Evolutionary conservation across 768 basidiomycete genomes (phyloP).

Genomic region (Lactarius hatsudake): DNA sequence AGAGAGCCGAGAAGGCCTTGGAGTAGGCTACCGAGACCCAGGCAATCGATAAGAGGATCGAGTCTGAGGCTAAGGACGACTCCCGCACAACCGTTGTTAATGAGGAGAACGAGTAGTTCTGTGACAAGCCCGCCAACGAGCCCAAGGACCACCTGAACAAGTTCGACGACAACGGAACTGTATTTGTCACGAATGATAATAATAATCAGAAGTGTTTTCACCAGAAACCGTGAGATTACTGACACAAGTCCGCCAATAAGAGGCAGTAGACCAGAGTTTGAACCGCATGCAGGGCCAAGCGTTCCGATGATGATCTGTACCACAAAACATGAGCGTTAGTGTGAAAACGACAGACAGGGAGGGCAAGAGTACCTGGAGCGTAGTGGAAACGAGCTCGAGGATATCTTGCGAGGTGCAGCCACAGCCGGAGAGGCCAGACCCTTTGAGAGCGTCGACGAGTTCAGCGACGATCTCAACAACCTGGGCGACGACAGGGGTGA

Average conservation of each 20-base stretch:
- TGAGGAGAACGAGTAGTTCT: constrained; percentile 14
- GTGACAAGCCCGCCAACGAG: constrained; percentile 6
- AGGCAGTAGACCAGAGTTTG: background rate
- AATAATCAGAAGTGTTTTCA: constrained; percentile 1
- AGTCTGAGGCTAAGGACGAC: constrained; percentile 6
- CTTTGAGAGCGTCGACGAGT: background rate
- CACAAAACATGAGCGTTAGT: background rate
- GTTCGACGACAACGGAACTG: constrained; percentile 1
- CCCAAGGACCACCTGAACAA: constrained; percentile 13
- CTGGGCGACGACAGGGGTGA: background rate
- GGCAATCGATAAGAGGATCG: background rate
- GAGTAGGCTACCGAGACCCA: constrained; percentile 12
- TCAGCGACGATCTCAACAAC: background rate
- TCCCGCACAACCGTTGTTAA: constrained; percentile 13
- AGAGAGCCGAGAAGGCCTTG: background rate
- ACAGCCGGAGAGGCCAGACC: background rate
- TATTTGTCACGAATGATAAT: background rate
- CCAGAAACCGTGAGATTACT: background rate
- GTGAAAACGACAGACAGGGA: background rate
- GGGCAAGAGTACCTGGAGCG: background rate
- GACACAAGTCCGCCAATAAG: constrained; percentile 11
- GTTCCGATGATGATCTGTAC: constrained; percentile 9
- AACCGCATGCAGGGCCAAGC: background rate
- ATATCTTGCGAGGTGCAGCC: constrained; percentile 6
- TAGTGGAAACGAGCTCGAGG: background rate